Evolutionary conservation across 306 rosid species (phyloP).

Genomic region (Hippophae tibetana): DNA sequence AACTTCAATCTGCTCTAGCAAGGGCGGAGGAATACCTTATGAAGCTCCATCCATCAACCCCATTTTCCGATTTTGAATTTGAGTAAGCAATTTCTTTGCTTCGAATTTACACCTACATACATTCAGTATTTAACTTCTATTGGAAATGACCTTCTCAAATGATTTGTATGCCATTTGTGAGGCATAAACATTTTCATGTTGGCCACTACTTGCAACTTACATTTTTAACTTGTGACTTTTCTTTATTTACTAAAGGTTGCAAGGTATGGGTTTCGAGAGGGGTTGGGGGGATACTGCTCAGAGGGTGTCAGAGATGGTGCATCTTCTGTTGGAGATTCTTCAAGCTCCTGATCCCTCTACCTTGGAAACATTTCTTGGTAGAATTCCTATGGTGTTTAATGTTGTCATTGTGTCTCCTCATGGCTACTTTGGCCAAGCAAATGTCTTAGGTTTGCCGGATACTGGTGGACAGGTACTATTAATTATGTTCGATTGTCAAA

Average conservation of each 20-base stretch:
- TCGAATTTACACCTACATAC: not conserved
- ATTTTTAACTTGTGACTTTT: slow-evolving; percentile 1
- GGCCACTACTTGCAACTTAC: not conserved
- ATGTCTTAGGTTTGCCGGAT: slow-evolving; percentile 92
- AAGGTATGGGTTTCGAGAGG: slow-evolving; percentile 83
- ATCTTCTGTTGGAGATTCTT: slow-evolving; percentile 74
- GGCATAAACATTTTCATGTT: too few relatives aligned
- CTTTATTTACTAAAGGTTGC: slow-evolving; percentile 39
- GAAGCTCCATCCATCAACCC: slow-evolving; percentile 47
- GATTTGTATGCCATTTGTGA: too few relatives aligned
- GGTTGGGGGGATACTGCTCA: slow-evolving; percentile 93
- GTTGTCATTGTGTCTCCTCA: slow-evolving; percentile 90
- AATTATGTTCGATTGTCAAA: not conserved
- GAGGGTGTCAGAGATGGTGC: slow-evolving; percentile 59
- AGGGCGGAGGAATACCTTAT: slow-evolving; percentile 82
- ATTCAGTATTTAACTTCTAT: too few relatives aligned
- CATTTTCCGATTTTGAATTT: slow-evolving; percentile 63
- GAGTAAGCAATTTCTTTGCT: slow-evolving; percentile 34
- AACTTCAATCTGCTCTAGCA: slow-evolving; percentile 60
- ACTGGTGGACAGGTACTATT: slow-evolving; percentile 91
- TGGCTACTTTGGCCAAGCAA: slow-evolving; percentile 92
- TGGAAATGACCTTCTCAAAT: not conserved
- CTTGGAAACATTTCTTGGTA: slow-evolving; percentile 77
- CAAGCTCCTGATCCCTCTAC: slow-evolving; percentile 93
- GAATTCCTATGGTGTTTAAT: slow-evolving; percentile 85